Evolutionary conservation across 2,329 filamentous ascomycete genomes (phyloP), one percentile per base, ranked within the genome.

Genomic region (Neophaeococcomyces mojaviensis): DNA sequence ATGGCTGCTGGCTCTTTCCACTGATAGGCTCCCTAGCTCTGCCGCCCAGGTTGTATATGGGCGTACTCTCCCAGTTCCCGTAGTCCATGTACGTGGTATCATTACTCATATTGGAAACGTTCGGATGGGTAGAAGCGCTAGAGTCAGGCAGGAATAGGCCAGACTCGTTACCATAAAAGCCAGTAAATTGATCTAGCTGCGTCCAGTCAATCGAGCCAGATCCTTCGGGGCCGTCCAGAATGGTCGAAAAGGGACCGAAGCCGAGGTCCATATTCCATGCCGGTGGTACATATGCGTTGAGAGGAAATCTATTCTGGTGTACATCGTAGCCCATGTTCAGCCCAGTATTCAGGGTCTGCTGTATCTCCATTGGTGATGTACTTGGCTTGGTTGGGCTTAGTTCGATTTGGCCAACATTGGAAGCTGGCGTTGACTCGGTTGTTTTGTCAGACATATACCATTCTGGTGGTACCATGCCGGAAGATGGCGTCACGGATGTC

Each of bases 181-280:
- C 32, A 4, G 41, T 44, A 22, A 44, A 31, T n/a, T 44, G 41
- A 18, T 44, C 41, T 26, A 44, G 33, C 20, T 44, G 41, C 2
- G 20, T 44, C 41, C 41, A 44, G 20, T 44, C 41, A 19, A 44
- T 37, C 3, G 32, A 13, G 19, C 16, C 36, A n/a, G 20, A 8
- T 28, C 20, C 24, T 28, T 41, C 39, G 13, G 18, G 18, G 4
- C 28, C 39, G 8, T 33, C 16, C 26, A 41, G 15, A 6, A 41
- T n/a, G 24, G 19, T 12, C 18, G 39, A 32, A 22, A 41, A 18
- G 8, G 28, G 28, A 31, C 26, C 30, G 22, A 41, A 22, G 18
- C 19, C 24, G 4, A 22, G 13, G 26, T 16, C 39, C 28, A 33
- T 41, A 18, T 26, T 41, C 22, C 28, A 41, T 10, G 18, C n/a